Base-by-base conservation (phyloP, 441 rosid species). In the Geranium incanum region DNA sequence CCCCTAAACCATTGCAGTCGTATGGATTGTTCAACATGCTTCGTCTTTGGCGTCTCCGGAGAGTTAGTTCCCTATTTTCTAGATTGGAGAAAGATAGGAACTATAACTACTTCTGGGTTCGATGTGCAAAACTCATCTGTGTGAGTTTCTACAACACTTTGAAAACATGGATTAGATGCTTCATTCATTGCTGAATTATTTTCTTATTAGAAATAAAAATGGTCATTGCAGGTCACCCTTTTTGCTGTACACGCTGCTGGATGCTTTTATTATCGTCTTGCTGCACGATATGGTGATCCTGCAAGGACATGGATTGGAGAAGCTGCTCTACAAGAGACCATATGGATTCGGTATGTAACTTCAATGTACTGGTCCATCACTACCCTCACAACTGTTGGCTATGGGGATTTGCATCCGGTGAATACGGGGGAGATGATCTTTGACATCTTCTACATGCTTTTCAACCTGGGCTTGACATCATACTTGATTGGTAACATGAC, bases 401-500 rank as follows among this genome's bases (percentile, higher is more conserved):
- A 92, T 78, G 97, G 96, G 3, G 97, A 92, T 81, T 16, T 92
- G 69, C 96, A 92, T 82, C 95, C 96, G 0, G 95, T 88, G 70
- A 92, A 92, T 77, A 81, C 88, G 15, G 81, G 86, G 67, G 97
- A 92, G 72, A 92, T 90, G 97, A 65, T 86, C 28, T 92, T 88
- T 71, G 94, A 81, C 77, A 86, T 28, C 33, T 28, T 28, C 33
- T 28, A 28, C 33, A 28, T 28, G 33, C 87, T 70, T 9, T 41
- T 41, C 48, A 41, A 90, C 75, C 88, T 90, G 12, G 93, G 97
- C n/a, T 76, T 92, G 80, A 88, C 88, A 0, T 89, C 97, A 0
- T 92, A 92, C 77, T 80, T 92, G 84, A 92, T 90, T 45, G 97
- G 97, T 75, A 92, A 90, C 79, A 92, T 92, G 96, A 92, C 96